Percentiles rank a stretch among this genome's conserved stretches.
These are phyloP conservation scores for Colletotrichum karsti DNA, from an alignment of 2,329 filamentous ascomycete species.

Conservation along the genomic window DNA sequence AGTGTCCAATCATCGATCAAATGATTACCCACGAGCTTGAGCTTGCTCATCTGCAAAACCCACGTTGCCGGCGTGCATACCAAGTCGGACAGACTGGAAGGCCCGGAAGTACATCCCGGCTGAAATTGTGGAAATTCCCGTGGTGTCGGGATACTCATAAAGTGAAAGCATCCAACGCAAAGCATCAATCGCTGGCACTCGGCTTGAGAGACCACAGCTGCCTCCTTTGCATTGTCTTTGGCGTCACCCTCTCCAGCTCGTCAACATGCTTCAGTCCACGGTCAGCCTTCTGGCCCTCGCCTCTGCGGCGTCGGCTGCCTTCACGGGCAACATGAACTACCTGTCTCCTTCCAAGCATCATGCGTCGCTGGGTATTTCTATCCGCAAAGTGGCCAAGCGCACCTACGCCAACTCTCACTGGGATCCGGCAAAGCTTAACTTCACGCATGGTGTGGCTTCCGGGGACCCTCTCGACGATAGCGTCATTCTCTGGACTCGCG, in stretches of 20 bases:
- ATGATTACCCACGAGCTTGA: constrained; percentile 21
- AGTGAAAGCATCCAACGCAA: background rate
- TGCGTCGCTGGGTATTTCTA: constrained; percentile 69
- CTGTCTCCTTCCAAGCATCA: constrained; percentile 72
- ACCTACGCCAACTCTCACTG: constrained; percentile 51
- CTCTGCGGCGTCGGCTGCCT: constrained; percentile 1
- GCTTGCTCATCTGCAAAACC: background rate
- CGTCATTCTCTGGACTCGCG: constrained; percentile 64
- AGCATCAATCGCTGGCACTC: background rate
- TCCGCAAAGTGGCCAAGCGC: constrained; percentile 67
- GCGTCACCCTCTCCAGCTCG: background rate
- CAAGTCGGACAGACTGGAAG: background rate
- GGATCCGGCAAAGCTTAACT: constrained; percentile 59
- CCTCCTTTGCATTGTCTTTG: too few relatives aligned
- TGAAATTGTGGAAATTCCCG: background rate
- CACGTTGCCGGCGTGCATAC: background rate
- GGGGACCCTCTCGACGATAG: constrained; percentile 63
- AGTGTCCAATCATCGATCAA: constrained; percentile 2
- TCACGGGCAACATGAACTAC: constrained; percentile 69
- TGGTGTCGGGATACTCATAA: background rate
- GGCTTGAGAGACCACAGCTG: background rate
- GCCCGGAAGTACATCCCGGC: background rate
- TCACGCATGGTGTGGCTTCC: constrained; percentile 69
- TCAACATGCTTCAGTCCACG: constrained; percentile 6
- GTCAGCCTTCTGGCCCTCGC: background rate